A percentile compares a stretch with the other conserved stretches of the same genome.
These are phyloP conservation scores for Amaranthus palmeri DNA, from an alignment of 148 eudicot species.

Conservation along the genomic window DNA sequence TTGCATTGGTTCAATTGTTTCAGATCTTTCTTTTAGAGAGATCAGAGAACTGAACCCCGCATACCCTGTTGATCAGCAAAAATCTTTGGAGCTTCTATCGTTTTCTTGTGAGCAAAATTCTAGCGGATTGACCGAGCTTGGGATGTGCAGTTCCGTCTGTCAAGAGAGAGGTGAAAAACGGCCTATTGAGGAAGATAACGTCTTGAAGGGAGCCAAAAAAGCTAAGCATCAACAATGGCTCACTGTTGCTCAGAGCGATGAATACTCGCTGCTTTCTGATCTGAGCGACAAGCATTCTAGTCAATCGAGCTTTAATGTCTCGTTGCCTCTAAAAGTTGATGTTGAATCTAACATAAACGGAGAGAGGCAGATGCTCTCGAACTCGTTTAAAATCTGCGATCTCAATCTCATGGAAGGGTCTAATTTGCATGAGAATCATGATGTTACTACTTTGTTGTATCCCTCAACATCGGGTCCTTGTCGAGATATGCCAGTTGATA, in stretches of 20 bases:
- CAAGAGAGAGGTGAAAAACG: conserved; percentile 69
- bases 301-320: conserved; percentile 34
- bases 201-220: conserved; percentile 49
- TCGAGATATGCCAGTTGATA: conserved; percentile 39
- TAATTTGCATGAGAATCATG: conserved; percentile 56
- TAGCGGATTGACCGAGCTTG: conserved; percentile 35
- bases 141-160: conserved; percentile 34
- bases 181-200: conserved; percentile 33
- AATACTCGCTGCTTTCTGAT: conserved; percentile 29
- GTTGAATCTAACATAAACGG: conserved; percentile 36
- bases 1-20: conserved; percentile 20
- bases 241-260: conserved; percentile 41
- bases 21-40: conserved; percentile 28
- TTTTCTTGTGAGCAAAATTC: conserved; percentile 38
- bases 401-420: conserved; percentile 72
- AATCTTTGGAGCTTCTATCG: conserved; percentile 24
- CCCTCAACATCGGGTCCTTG: conserved; percentile 41
- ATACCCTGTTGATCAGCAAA: conserved; percentile 21
- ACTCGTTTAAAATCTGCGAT: conserved; percentile 83
- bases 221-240: conserved; percentile 47
- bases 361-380: conserved; percentile 69
- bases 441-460: conserved; percentile 32
- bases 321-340: conserved; percentile 33
- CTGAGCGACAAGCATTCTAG: conserved; percentile 33
- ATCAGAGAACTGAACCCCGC: conserved; percentile 19